phyloP scores from a whole-genome alignment of 2,329 filamentous ascomycete species.

The Paecilomyces fulvus region DNA sequence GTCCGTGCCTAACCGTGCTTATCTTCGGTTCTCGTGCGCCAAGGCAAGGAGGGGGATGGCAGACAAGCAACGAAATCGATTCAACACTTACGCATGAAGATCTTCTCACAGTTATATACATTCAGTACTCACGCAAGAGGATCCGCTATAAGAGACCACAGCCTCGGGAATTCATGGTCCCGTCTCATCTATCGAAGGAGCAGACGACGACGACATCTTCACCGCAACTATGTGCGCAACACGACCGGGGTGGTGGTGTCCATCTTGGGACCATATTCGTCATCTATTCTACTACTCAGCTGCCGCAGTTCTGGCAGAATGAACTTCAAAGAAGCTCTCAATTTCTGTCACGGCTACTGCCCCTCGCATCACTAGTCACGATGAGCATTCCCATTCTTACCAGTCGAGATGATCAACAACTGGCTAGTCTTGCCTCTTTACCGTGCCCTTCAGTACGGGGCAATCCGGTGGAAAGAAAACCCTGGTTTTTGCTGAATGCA shows the following conservation, averaged over 20 bases:
- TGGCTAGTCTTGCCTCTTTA: background rate
- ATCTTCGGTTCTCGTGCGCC: too few relatives aligned
- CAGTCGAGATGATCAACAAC: background rate
- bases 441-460: background rate
- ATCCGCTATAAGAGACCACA: background rate
- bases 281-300: background rate
- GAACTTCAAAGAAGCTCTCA: background rate
- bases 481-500: slow-evolving; percentile 7
- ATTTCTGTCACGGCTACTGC: background rate
- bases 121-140: too few relatives aligned
- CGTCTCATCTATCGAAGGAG: background rate
- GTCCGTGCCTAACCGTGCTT: too few relatives aligned
- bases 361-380: background rate
- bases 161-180: background rate
- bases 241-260: background rate
- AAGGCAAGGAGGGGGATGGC: too few relatives aligned
- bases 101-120: background rate
- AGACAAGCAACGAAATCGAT: too few relatives aligned
- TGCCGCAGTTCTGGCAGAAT: background rate
- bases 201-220: background rate
- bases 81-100: too few relatives aligned
- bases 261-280: background rate
- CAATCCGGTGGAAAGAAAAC: background rate
- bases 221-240: background rate
- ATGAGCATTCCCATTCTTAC: background rate